phyloP scores from a whole-genome alignment of 768 basidiomycete species.

The Tricholoma hemisulphureum region DNA sequence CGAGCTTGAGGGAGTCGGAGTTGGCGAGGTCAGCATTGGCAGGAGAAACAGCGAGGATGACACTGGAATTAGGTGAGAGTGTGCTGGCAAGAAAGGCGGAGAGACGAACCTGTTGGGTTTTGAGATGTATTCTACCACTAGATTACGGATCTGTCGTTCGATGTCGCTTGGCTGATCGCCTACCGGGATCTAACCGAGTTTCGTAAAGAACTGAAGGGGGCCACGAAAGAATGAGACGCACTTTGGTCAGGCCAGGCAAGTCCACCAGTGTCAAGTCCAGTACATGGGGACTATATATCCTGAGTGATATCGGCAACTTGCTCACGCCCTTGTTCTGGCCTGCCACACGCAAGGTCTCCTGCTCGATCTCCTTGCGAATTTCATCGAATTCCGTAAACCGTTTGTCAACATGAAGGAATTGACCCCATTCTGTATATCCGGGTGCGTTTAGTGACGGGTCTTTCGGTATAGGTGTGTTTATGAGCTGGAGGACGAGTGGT shows the following conservation, averaged over 20 bases:
- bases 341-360: constrained; percentile 95
- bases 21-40: constrained; percentile 99
- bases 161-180: constrained; percentile 98
- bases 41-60: constrained; percentile 94
- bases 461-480: constrained; percentile 76
- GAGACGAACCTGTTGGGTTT: constrained; percentile 85
- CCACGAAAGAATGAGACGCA: constrained; percentile 30
- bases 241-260: constrained; percentile 95
- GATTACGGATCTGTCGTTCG: constrained; percentile 89
- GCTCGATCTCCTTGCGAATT: constrained; percentile 94
- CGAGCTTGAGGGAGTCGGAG: constrained; percentile 96
- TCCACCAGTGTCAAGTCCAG: constrained; percentile 95
- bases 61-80: constrained; percentile 43
- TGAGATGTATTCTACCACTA: constrained; percentile 95
- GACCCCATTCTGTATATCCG: constrained; percentile 84
- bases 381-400: constrained; percentile 96
- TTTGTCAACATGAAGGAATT: constrained; percentile 96
- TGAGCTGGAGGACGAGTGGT: constrained; percentile 92
- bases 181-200: constrained; percentile 70
- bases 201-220: neutral
- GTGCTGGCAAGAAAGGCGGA: neutral
- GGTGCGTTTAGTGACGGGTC: constrained; percentile 44
- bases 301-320: constrained; percentile 90
- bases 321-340: constrained; percentile 99
- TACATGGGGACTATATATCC: constrained; percentile 95